Base-by-base conservation (phyloP, 2,329 filamentous ascomycete species). In the Tympanopsis confertula region DNA sequence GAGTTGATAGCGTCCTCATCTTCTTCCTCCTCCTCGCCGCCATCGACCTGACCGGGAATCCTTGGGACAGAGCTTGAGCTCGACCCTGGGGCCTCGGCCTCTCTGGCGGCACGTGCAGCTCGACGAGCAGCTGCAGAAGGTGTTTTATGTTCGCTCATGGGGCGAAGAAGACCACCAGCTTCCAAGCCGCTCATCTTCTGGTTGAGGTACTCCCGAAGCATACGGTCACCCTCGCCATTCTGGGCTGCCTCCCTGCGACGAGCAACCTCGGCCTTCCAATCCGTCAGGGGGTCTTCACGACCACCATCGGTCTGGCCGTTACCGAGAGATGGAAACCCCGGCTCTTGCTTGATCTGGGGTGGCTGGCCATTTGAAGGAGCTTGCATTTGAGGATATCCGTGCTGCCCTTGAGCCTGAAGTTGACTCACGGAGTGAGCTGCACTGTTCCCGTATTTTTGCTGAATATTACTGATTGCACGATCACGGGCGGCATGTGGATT, bases 1-100 rank as follows among this genome's bases (percentile, higher is more conserved):
- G 91, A 96, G 59, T 98, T 98, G 63, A 98, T 98, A 2, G 89
- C 91, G 56, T 98, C 88, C 46, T 94, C 89, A 45, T 95, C 88
- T 12, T 77, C 62, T 38, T 75, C 75, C 18, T 70, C 62, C 41
- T 73, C 68, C 24, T 74, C 69, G 33, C 73, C 74, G 4, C 80
- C 82, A 47, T 77, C 71, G 15, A 33, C 10, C 15, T 33, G 30
- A 7, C 10, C 30, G 7, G 10, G 30, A 10, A 15, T 13, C 15
- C 15, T 10, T 10, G 30, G 12, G 15, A 18, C 17, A 10, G 30
- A 33, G 24, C n/a, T 28, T 7, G 30, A 12, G 7, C 7, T 7
- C 12, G 15, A 18, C n/a, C n/a, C n/a, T 12, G 30, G 10, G 7
- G 30, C 7, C 12, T 33, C 12, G 10, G 30, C 30, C 10, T 33